Evolutionary conservation across 75 land plant genomes (phyloP).

Genomic region (Larix kaempferi): DNA sequence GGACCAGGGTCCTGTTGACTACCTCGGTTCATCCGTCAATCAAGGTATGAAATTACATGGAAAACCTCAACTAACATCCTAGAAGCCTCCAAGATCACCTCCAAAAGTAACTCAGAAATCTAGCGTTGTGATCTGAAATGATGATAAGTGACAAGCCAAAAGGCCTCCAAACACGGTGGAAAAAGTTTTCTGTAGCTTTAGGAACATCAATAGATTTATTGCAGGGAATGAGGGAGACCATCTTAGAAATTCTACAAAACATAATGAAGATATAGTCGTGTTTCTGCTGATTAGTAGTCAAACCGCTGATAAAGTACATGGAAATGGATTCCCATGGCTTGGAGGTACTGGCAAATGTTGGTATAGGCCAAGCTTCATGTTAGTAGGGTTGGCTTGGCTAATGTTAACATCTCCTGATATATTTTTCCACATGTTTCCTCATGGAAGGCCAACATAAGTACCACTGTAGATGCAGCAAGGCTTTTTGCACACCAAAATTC

Average conservation of each 20-base stretch:
- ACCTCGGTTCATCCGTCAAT: neutral
- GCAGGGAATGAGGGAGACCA: neutral
- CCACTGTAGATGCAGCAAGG: no score
- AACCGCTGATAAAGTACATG: neutral
- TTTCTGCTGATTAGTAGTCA: neutral
- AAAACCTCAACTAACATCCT: neutral
- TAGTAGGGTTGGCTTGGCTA: no score
- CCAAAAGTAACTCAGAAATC: neutral
- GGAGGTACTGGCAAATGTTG: neutral
- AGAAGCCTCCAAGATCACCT: neutral
- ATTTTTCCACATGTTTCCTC: no score
- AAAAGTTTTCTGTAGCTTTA: neutral
- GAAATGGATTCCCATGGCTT: neutral
- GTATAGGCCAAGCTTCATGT: no score
- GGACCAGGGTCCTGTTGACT: neutral
- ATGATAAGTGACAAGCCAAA: neutral
- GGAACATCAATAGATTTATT: neutral
- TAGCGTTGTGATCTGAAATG: neutral
- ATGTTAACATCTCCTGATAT: no score
- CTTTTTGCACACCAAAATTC: no score
- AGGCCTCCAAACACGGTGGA: neutral
- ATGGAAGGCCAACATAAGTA: no score
- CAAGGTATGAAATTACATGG: neutral
- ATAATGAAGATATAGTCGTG: neutral
- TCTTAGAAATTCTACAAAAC: neutral